Evolutionary conservation across 208 protist species (phyloP).

Genomic region (Porcisia hertigi): DNA sequence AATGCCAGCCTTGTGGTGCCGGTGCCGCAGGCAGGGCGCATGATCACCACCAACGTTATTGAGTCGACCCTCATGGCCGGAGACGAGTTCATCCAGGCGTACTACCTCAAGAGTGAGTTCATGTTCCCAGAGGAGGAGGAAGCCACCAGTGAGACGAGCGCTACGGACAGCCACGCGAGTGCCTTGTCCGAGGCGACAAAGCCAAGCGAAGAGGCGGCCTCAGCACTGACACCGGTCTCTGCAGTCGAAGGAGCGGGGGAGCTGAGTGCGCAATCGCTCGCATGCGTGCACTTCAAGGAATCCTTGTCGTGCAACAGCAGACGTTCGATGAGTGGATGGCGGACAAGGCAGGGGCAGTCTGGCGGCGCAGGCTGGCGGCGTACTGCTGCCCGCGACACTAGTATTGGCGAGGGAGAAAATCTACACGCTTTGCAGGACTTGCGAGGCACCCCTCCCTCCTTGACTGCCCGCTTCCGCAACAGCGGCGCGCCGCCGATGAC

Average conservation of each 20-base stretch:
- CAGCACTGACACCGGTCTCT: no score
- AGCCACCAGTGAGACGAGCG: slow-evolving; percentile 9
- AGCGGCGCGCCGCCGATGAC: neutral
- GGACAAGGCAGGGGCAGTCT: neutral
- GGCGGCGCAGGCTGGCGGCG: neutral
- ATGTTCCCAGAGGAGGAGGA: slow-evolving; percentile 20
- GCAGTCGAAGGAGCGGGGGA: no score
- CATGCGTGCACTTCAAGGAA: no score
- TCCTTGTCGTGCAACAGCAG: no score
- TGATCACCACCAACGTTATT: slow-evolving; percentile 6
- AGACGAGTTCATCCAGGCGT: slow-evolving; percentile 44
- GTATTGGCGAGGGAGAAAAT: neutral
- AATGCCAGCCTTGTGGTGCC: no score
- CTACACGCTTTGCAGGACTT: neutral
- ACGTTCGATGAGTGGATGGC: no score
- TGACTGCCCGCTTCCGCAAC: neutral
- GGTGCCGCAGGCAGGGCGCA: neutral
- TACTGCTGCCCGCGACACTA: neutral
- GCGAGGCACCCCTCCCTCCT: no score
- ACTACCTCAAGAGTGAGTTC: slow-evolving; percentile 31
- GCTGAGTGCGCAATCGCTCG: no score
- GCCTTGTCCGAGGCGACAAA: slow-evolving; percentile 24
- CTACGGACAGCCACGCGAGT: slow-evolving; percentile 18
- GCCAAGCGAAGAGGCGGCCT: neutral
- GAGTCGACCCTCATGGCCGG: slow-evolving; percentile 24